Base-by-base conservation (phyloP, 805 yeast species). In the Metschnikowia kofuensis region DNA sequence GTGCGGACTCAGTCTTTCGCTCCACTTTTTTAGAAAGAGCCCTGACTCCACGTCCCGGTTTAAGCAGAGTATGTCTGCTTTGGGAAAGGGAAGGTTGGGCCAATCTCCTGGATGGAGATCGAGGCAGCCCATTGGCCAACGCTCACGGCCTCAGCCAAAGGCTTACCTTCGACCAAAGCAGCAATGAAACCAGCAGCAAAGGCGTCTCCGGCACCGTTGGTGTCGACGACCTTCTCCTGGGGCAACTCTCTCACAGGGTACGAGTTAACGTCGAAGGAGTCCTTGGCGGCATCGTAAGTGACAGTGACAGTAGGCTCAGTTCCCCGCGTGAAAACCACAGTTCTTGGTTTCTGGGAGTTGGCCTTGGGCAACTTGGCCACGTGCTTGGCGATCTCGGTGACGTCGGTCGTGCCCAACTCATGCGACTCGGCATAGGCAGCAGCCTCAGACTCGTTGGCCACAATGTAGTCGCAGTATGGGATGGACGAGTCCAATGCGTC, bases 151-250 rank as follows among this genome's bases (percentile, higher is more conserved):
- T 78, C 75, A 26, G 72, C 73, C 49, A 89, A 66, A 29, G 78
- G 59, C 67, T 86, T 82, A 56, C 84, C 89, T 69, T 84, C 74
- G 48, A 89, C 95, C 57, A 91, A 74, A 50, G 91, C 94, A 53
- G 96, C 96, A 55, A 90, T 72, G 70, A 92, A 91, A 50, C 98
- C 98, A 62, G 94, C 95, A 48, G 97, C 98, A 66, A 92, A 92
- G 12, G 97, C 97, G 67, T 92, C 97, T 70, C 98, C 98, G 41
- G 98, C 98, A 76, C 99, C 99, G 75, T 92, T 94, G 64, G 98
- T 89, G 76, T 94, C 99, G 50, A 79, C 84, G 52, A 94, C 79
- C 70, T 85, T 77, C 40, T 78, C 70, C 40, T 80, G 60, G 38
- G 80, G 86, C 63, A 94, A 80, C 50, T 84, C 80, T 59, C 81